phyloP scores from a whole-genome alignment of 139 green algal genomes.

The Raphidocelis subcapitata region DNA sequence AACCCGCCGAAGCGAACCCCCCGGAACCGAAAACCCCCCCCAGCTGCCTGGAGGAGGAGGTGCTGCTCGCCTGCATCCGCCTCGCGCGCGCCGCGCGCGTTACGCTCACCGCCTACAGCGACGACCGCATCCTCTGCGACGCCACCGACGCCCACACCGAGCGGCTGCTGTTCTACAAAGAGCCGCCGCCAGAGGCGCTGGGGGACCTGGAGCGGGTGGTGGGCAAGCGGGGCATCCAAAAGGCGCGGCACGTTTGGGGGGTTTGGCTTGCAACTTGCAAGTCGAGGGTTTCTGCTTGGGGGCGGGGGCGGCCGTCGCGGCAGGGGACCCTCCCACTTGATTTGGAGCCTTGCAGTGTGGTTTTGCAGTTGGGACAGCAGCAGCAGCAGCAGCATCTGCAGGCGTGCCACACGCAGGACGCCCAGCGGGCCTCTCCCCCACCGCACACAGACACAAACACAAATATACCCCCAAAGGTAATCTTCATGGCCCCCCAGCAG shows the following conservation, averaged over 20 bases:
- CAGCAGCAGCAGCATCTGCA: neutral
- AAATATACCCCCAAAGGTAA: constrained; percentile 56
- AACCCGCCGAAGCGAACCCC: too few species aligned
- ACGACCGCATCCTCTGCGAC: constrained; percentile 69
- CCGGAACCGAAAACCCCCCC: neutral
- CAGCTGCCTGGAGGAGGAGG: constrained; percentile 38
- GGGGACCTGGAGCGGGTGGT: constrained; percentile 26
- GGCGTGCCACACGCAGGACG: too few species aligned
- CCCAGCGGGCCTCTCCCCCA: constrained; percentile 3
- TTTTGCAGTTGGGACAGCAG: neutral
- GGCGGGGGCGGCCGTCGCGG: neutral
- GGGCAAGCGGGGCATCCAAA: constrained; percentile 3
- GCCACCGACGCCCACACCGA: constrained; percentile 68
- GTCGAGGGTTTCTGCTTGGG: too few species aligned
- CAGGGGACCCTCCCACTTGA: neutral
- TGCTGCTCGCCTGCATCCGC: constrained; percentile 49
- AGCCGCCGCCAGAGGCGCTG: constrained; percentile 58
- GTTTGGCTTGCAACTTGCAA: neutral
- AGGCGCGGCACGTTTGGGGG: neutral
- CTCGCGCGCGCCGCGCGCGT: constrained; percentile 50
- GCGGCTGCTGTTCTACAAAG: constrained; percentile 73
- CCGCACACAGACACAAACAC: constrained; percentile 50
- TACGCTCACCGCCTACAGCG: constrained; percentile 60
- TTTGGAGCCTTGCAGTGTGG: neutral
- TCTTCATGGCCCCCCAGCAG: constrained; percentile 62